Evolutionary conservation across 768 basidiomycete species (phyloP).

Genomic region (Boletus barrowsii): DNA sequence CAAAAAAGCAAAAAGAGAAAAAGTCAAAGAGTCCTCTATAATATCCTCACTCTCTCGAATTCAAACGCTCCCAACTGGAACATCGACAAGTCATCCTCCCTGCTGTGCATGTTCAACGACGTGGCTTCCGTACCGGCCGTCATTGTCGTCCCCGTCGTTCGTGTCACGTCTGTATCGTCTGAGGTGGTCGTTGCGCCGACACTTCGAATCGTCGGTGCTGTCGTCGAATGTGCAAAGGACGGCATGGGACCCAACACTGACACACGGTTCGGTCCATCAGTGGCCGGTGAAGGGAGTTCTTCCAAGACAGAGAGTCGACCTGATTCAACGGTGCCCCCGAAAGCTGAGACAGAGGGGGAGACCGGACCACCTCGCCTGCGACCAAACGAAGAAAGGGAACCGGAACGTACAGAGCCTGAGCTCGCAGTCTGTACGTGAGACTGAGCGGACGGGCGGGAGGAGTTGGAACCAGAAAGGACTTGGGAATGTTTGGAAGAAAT

Average conservation of each 20-base stretch:
- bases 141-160: constrained; percentile 19
- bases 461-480: constrained; percentile 48
- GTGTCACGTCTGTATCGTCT: constrained; percentile 28
- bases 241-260: constrained; percentile 34
- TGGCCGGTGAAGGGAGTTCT: constrained; percentile 15
- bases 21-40: background rate
- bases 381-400: constrained; percentile 56
- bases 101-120: constrained; percentile 7
- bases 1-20: background rate
- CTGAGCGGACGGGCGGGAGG: constrained; percentile 50
- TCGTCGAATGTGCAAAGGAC: constrained; percentile 27
- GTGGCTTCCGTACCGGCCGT: constrained; percentile 14
- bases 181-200: constrained; percentile 31
- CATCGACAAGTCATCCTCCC: constrained; percentile 6
- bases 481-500: constrained; percentile 43
- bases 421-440: constrained; percentile 36
- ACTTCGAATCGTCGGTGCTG: constrained; percentile 31
- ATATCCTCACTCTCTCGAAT: constrained; percentile 17
- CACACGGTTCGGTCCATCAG: constrained; percentile 19
- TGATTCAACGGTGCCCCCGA: constrained; percentile 34
- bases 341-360: constrained; percentile 52
- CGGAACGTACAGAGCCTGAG: constrained; percentile 43
- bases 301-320: constrained; percentile 22
- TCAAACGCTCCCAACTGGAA: constrained; percentile 21
- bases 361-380: constrained; percentile 35